These are phyloP conservation scores for Liquidambar formosana DNA, from an alignment of 164 flowering plant species.

Conservation along the genomic window DNA sequence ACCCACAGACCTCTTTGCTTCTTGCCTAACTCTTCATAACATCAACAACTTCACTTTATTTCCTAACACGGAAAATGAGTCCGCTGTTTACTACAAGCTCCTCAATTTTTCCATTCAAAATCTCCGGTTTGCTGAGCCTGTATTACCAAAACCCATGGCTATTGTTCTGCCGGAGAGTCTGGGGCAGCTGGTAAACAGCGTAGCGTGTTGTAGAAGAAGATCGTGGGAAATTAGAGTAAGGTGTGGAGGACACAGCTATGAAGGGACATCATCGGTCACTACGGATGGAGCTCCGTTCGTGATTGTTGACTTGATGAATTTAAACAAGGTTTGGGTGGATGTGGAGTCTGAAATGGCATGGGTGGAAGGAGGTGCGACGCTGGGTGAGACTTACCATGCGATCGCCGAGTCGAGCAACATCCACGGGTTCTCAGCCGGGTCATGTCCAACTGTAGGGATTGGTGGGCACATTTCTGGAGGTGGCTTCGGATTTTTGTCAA, in stretches of 20 bases:
- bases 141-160: slow-evolving; percentile 36
- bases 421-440: slow-evolving; percentile 55
- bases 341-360: slow-evolving; percentile 39
- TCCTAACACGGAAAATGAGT: slow-evolving; percentile 8
- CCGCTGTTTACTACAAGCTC: slow-evolving; percentile 9
- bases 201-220: slow-evolving; percentile 28
- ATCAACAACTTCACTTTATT: slow-evolving; percentile 24
- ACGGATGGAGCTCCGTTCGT: slow-evolving; percentile 31
- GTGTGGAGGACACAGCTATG: slow-evolving; percentile 62
- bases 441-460: slow-evolving; percentile 57
- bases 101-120: slow-evolving; percentile 48
- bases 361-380: slow-evolving; percentile 60
- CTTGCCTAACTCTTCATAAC: slow-evolving; percentile 14
- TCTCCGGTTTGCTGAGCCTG: slow-evolving; percentile 26
- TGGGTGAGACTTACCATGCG: slow-evolving; percentile 47
- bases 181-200: slow-evolving; percentile 26
- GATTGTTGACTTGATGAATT: slow-evolving; percentile 47
- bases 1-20: slow-evolving; percentile 4
- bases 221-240: slow-evolving; percentile 35
- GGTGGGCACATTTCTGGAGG: slow-evolving; percentile 63
- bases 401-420: slow-evolving; percentile 35
- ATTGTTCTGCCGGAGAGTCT: slow-evolving; percentile 40
- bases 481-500: slow-evolving; percentile 49
- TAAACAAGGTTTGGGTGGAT: slow-evolving; percentile 37
- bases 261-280: slow-evolving; percentile 42